Percentiles rank a stretch among this genome's conserved stretches.
phyloP scores from a whole-genome alignment of 208 protist genomes.

The Trypanosomatidae sp. region DNA sequence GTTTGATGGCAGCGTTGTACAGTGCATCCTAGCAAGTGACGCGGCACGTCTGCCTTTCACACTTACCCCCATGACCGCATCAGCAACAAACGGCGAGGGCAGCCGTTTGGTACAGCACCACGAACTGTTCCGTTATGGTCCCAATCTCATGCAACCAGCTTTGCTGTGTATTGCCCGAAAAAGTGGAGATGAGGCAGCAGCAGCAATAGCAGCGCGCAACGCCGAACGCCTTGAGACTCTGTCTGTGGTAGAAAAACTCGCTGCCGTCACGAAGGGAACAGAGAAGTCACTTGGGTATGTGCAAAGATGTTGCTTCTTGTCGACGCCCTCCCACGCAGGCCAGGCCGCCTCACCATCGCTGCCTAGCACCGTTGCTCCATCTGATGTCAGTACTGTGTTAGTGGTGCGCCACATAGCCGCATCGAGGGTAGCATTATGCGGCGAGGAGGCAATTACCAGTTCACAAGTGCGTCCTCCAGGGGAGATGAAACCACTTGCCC shows the following conservation, averaged over 20 bases:
- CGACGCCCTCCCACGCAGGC: not conserved
- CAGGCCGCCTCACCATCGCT: not conserved
- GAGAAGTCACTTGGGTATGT: not conserved
- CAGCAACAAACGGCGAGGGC: not conserved
- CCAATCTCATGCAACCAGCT: conserved; percentile 3
- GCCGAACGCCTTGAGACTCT: conserved; percentile 4
- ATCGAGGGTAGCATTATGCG: conserved; percentile 30
- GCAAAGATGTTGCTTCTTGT: conserved; percentile 8
- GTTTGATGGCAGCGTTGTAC: conserved; percentile 69
- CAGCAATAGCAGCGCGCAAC: not conserved
- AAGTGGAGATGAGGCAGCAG: not conserved
- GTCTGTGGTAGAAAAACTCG: not conserved
- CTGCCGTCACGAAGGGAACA: not conserved
- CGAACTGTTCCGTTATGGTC: conserved; percentile 15
- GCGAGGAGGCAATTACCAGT: not conserved
- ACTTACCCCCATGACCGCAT: not conserved
- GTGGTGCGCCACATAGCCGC: conserved; percentile 39
- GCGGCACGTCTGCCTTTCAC: conserved; percentile 14
- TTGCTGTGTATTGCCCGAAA: conserved; percentile 11
- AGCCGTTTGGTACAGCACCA: not conserved
- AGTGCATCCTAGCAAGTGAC: conserved; percentile 38
- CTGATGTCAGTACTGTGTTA: conserved; percentile 33
- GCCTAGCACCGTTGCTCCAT: not conserved
- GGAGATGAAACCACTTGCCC: conserved; percentile 38
- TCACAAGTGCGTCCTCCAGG: not conserved